Evolutionary conservation across 225 moss, liverwort and hornwort species (phyloP).

Genomic region (Physcomitrellopsis africana): DNA sequence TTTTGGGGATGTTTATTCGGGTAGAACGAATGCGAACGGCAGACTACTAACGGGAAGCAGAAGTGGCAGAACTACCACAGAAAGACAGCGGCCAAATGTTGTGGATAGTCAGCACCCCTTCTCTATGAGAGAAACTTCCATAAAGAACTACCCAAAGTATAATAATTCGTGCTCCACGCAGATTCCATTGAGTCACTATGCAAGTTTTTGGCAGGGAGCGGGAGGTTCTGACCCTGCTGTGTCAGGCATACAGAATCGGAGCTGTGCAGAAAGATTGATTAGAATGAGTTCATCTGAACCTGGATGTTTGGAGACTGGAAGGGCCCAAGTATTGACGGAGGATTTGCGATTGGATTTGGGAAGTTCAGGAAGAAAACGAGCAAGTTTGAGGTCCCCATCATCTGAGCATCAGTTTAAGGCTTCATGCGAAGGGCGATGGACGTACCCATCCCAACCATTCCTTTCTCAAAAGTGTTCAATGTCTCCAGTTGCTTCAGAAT

Average conservation of each 20-base stretch:
- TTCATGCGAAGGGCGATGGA: slow-evolving; percentile 24
- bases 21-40: slow-evolving; percentile 20
- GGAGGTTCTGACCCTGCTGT: slow-evolving; percentile 10
- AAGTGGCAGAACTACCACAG: slow-evolving; percentile 2
- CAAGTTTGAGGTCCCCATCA: slow-evolving; percentile 18
- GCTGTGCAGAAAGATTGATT: slow-evolving; percentile 9
- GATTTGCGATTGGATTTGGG: slow-evolving; percentile 37
- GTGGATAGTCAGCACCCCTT: background rate
- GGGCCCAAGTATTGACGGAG: slow-evolving; percentile 34
- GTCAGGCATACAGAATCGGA: slow-evolving; percentile 22
- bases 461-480: slow-evolving; percentile 25
- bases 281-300: slow-evolving; percentile 17
- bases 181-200: background rate
- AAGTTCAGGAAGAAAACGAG: slow-evolving; percentile 24
- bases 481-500: slow-evolving; percentile 9
- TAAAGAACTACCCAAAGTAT: background rate
- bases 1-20: slow-evolving; percentile 6
- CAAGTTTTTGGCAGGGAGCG: slow-evolving; percentile 4
- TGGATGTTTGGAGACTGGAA: slow-evolving; percentile 32
- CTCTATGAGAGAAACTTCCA: background rate
- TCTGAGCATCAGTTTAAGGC: slow-evolving; percentile 22
- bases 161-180: slow-evolving; percentile 23
- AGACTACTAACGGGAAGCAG: slow-evolving; percentile 7
- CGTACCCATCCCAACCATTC: slow-evolving; percentile 18
- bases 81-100: slow-evolving; percentile 15